Evolutionary conservation across 169 alveolate species (phyloP).

Genomic region (Cryptosporidium canis): DNA sequence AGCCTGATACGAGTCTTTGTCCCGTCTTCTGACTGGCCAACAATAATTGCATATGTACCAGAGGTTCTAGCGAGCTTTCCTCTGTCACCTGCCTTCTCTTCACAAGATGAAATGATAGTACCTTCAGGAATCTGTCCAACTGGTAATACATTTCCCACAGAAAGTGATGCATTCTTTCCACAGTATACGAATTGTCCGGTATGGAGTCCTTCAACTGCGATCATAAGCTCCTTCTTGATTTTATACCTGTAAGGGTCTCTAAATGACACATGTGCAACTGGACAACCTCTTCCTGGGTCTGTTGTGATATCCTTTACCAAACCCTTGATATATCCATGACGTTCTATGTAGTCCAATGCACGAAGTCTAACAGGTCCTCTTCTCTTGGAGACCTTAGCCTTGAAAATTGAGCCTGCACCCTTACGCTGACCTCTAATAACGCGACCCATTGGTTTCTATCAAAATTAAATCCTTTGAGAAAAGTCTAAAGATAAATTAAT

Average conservation of each 20-base stretch:
- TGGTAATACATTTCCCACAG: constrained; percentile 98
- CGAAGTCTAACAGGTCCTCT: constrained; percentile 97
- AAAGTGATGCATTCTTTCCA: constrained; percentile 95
- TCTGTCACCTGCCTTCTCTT: constrained; percentile 97
- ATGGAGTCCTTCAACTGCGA: constrained; percentile 98
- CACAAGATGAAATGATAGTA: constrained; percentile 95
- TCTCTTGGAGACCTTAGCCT: constrained; percentile 92
- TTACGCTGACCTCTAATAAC: constrained; percentile 93
- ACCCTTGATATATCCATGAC: constrained; percentile 94
- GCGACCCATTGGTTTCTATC: constrained; percentile 74
- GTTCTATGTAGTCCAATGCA: constrained; percentile 87
- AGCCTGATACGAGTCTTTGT: constrained; percentile 95
- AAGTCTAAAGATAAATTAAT: neutral
- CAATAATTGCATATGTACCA: constrained; percentile 94
- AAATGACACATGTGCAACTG: constrained; percentile 95
- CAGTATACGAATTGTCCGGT: constrained; percentile 98
- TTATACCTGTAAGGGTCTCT: constrained; percentile 96
- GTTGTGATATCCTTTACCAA: constrained; percentile 96
- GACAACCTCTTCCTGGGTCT: constrained; percentile 99
- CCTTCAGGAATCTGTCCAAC: constrained; percentile 98
- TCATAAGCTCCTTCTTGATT: constrained; percentile 93
- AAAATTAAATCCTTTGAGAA: neutral
- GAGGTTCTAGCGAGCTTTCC: constrained; percentile 98
- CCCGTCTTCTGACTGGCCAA: constrained; percentile 95
- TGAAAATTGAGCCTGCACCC: constrained; percentile 96